Conservation (phyloP, 352 stramenopile genomes). For the Phytophthora boehmeriae region DNA sequence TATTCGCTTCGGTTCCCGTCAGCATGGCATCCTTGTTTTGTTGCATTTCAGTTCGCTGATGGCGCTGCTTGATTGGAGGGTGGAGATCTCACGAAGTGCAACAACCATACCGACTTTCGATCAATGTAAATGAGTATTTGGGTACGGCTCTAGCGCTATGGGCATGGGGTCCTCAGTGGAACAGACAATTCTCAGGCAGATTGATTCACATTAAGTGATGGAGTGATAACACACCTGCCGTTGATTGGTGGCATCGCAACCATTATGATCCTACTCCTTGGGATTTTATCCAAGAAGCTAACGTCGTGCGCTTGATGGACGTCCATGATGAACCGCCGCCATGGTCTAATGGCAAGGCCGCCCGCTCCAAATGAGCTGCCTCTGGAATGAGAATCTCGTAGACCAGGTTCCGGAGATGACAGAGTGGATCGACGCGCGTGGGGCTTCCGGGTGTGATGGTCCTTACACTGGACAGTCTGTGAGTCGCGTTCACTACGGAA, state of each 20-base stretch:
- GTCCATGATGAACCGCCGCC: background rate
- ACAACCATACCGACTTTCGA: slow-evolving; percentile 16
- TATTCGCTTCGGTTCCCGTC: too few relatives aligned
- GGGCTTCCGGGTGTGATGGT: background rate
- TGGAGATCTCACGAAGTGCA: background rate
- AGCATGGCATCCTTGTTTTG: too few relatives aligned
- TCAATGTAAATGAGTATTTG: slow-evolving; percentile 40
- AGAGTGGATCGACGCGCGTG: background rate
- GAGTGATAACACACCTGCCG: too few relatives aligned
- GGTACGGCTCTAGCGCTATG: slow-evolving; percentile 23
- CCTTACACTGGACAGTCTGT: background rate
- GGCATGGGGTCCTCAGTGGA: slow-evolving; percentile 27
- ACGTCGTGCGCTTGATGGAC: slow-evolving; percentile 3
- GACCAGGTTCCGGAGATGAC: background rate
- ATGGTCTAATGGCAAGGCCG: slow-evolving; percentile 11
- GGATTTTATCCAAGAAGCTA: background rate
- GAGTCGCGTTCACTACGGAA: background rate
- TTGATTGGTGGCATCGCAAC: background rate
- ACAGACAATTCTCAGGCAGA: too few relatives aligned
- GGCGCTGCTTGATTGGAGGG: too few relatives aligned
- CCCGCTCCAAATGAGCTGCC: slow-evolving; percentile 6
- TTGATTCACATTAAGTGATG: too few relatives aligned
- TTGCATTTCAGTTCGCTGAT: too few relatives aligned
- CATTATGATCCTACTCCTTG: slow-evolving; percentile 8
- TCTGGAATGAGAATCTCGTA: slow-evolving; percentile 5